phyloP scores from a whole-genome alignment of 2,329 filamentous ascomycete species.

The Colletotrichum brevisporum region DNA sequence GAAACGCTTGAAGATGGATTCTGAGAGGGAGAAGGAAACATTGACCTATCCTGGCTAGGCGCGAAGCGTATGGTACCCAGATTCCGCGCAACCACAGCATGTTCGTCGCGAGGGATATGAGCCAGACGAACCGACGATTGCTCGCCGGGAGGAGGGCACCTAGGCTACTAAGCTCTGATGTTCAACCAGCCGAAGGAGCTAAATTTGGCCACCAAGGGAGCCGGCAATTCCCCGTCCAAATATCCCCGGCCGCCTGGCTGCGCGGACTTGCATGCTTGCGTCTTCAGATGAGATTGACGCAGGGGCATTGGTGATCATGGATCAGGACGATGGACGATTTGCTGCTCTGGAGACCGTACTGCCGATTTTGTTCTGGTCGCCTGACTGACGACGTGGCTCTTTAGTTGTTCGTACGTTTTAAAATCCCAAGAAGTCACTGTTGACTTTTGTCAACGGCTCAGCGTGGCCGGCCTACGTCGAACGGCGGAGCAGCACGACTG shows the following conservation, averaged over 20 bases:
- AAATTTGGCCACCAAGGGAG: constrained; percentile 29
- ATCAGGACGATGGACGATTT: constrained; percentile 11
- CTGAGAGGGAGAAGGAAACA: constrained; percentile 2
- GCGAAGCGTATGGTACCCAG: constrained; percentile 15
- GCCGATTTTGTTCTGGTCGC: not conserved
- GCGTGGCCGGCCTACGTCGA: constrained; percentile 4
- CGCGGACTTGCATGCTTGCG: constrained; percentile 24
- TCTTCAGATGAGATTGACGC: constrained; percentile 36
- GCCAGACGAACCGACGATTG: constrained; percentile 25
- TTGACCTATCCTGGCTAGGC: constrained; percentile 1
- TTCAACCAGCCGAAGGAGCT: constrained; percentile 3
- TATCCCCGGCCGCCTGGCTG: constrained; percentile 11
- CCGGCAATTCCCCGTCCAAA: constrained; percentile 16
- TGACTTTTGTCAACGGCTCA: constrained; percentile 16
- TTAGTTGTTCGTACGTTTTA: constrained; percentile 5
- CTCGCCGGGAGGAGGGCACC: constrained; percentile 12
- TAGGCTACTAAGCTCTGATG: not conserved
- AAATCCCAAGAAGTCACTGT: constrained; percentile 7
- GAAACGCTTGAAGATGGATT: constrained; percentile 23
- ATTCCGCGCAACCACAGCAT: constrained; percentile 21
- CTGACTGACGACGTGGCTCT: not conserved
- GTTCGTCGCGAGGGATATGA: constrained; percentile 23
- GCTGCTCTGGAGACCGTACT: constrained; percentile 2
- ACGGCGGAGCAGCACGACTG: constrained; percentile 16
- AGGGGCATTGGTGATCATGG: constrained; percentile 34